Percentiles rank a stretch among this genome's conserved stretches.
Evolutionary conservation across 768 basidiomycete genomes (phyloP).

Genomic region (Filobasidium floriforme): DNA sequence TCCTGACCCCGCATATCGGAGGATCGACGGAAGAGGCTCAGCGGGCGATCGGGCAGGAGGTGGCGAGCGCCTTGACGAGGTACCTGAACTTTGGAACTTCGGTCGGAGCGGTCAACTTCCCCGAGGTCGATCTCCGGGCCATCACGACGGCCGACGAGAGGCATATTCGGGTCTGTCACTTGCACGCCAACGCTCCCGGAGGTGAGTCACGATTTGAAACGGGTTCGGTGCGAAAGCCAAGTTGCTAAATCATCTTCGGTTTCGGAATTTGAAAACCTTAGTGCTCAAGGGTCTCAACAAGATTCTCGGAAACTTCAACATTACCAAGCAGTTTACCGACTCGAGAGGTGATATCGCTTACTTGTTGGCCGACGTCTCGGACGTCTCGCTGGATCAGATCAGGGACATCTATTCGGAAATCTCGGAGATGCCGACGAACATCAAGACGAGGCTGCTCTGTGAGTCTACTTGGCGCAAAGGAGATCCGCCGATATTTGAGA

Average conservation of each 20-base stretch:
- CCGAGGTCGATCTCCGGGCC: constrained; percentile 90
- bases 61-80: constrained; percentile 70
- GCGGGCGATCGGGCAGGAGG: constrained; percentile 92
- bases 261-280: constrained; percentile 51
- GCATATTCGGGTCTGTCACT: constrained; percentile 83
- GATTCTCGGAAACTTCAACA: constrained; percentile 86
- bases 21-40: constrained; percentile 99
- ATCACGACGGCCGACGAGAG: constrained; percentile 74
- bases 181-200: constrained; percentile 69
- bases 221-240: too few relatives aligned
- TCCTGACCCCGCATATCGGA: constrained; percentile 96
- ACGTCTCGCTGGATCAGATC: constrained; percentile 74
- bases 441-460: constrained; percentile 74
- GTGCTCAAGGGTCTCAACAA: constrained; percentile 93
- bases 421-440: constrained; percentile 70
- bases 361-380: constrained; percentile 90
- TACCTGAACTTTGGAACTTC: constrained; percentile 91
- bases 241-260: constrained; percentile 36
- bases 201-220: not conserved
- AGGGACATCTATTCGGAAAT: constrained; percentile 70
- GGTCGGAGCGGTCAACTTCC: constrained; percentile 93
- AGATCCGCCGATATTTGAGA: too few relatives aligned
- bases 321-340: constrained; percentile 99
- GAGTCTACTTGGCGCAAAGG: constrained; percentile 28
- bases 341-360: constrained; percentile 43